Conservation (phyloP, 306 rosid species). For the Cucurbita pepo region DNA sequence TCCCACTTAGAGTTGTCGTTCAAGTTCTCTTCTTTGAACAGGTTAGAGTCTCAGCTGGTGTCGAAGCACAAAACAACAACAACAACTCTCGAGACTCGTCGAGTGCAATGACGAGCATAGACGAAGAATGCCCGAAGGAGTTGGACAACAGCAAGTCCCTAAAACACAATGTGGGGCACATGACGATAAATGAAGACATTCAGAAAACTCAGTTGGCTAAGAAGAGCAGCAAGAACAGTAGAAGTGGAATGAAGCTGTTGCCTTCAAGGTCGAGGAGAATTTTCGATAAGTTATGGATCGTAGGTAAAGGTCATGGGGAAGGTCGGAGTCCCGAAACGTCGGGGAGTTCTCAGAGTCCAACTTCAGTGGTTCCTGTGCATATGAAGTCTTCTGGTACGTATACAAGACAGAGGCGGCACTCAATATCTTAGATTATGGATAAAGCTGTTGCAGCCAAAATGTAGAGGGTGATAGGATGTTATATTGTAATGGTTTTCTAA, state of each 20-base stretch:
- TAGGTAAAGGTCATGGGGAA: conserved; percentile 64
- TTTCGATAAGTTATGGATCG: conserved; percentile 66
- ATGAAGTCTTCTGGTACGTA: conserved; percentile 60
- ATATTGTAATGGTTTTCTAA: conserved; percentile 16
- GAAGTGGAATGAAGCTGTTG: conserved; percentile 63
- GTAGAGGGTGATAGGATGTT: conserved; percentile 48
- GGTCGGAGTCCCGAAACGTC: conserved; percentile 79
- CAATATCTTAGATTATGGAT: conserved; percentile 39
- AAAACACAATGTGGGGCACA: conserved; percentile 24
- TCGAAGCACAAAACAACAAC: not conserved
- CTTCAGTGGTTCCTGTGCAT: conserved; percentile 59
- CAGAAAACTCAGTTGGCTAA: conserved; percentile 32
- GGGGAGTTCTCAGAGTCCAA: conserved; percentile 86
- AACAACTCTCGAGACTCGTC: conserved; percentile 12
- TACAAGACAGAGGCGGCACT: conserved; percentile 79
- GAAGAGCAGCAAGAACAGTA: conserved; percentile 65
- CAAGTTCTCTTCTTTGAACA: conserved; percentile 89
- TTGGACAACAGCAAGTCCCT: conserved; percentile 38
- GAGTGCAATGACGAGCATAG: conserved; percentile 12
- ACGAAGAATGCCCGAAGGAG: conserved; percentile 24
- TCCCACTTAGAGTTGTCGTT: conserved; percentile 81
- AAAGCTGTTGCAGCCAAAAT: conserved; percentile 14
- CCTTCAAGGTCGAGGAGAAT: conserved; percentile 86
- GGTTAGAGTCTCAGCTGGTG: conserved; percentile 38
- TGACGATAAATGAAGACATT: conserved; percentile 41